Conservation (phyloP, 306 rosid species). For the Oxytropis ochrocephala region DNA sequence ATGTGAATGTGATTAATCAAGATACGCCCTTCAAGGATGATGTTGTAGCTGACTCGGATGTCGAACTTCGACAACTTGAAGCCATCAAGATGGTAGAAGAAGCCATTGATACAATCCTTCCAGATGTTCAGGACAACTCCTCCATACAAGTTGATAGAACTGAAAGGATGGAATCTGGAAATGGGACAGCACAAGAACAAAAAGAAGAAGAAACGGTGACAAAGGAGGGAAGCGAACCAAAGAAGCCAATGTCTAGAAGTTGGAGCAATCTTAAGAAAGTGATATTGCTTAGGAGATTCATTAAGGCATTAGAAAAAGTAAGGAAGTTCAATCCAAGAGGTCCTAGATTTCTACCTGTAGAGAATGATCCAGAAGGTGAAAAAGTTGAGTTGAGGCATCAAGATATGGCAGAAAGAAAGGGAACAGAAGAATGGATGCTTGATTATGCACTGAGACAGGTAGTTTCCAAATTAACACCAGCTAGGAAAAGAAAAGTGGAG, state of each 20-base stretch:
- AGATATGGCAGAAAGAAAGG: slow-evolving; percentile 56
- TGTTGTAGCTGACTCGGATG: slow-evolving; percentile 30
- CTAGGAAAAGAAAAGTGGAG: slow-evolving; percentile 75
- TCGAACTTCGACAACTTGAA: slow-evolving; percentile 54
- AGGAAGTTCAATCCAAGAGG: slow-evolving; percentile 53
- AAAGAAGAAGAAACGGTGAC: slow-evolving; percentile 13
- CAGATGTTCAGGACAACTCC: slow-evolving; percentile 44
- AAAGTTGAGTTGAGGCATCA: slow-evolving; percentile 63
- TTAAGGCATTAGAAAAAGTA: slow-evolving; percentile 74
- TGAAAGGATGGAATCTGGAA: slow-evolving; percentile 12
- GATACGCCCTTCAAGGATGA: slow-evolving; percentile 10
- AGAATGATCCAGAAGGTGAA: slow-evolving; percentile 52
- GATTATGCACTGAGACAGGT: slow-evolving; percentile 84
- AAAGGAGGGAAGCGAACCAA: slow-evolving; percentile 35
- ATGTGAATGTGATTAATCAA: slow-evolving; percentile 13
- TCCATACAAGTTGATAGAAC: slow-evolving; percentile 11
- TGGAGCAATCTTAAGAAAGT: slow-evolving; percentile 86
- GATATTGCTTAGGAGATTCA: slow-evolving; percentile 73
- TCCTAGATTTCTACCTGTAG: slow-evolving; percentile 47
- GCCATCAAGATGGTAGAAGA: slow-evolving; percentile 82
- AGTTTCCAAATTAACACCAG: slow-evolving; percentile 75
- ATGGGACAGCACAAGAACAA: slow-evolving; percentile 11
- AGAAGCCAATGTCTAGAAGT: slow-evolving; percentile 36
- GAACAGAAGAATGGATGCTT: slow-evolving; percentile 95
- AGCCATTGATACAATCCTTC: slow-evolving; percentile 81